These are phyloP conservation scores for Senecio squalidus DNA, from an alignment of 140 eudicot genomes.

Conservation along the genomic window DNA sequence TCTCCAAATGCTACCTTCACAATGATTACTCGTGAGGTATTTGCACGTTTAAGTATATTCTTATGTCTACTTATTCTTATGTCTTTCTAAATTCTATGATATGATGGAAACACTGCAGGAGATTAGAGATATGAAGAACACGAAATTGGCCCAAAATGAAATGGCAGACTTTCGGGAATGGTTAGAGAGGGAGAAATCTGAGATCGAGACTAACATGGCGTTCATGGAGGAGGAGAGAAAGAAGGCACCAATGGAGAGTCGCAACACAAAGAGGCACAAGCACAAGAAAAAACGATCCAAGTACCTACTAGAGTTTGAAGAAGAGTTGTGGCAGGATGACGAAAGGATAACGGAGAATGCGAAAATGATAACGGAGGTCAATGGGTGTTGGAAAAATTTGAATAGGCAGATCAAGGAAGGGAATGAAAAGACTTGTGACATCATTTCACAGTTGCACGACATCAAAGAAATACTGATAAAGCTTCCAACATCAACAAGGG, in stretches of 20 bases:
- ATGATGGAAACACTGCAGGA: neutral
- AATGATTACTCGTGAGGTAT: slow-evolving; percentile 1
- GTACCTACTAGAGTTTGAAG: no score
- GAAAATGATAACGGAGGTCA: neutral
- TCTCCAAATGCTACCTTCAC: neutral
- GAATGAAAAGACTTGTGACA: neutral
- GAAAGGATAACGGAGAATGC: neutral
- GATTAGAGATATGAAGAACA: neutral
- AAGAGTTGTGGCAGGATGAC: neutral
- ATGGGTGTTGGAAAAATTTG: neutral
- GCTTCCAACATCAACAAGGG: slow-evolving; percentile 8
- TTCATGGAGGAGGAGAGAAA: neutral
- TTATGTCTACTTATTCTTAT: neutral
- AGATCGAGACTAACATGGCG: neutral
- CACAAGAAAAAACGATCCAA: no score
- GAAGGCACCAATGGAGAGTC: neutral
- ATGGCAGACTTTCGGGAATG: neutral
- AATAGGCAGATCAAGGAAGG: neutral
- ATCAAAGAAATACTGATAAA: neutral
- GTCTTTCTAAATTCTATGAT: no score
- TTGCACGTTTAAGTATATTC: neutral
- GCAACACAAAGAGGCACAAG: neutral
- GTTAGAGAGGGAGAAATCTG: neutral
- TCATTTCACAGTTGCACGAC: slow-evolving; percentile 3
- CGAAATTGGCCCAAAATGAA: neutral